A percentile compares a stretch with the other conserved stretches of the same genome.
Conservation (phyloP, 495 filamentous ascomycete species). For the Xylaria scruposa region DNA sequence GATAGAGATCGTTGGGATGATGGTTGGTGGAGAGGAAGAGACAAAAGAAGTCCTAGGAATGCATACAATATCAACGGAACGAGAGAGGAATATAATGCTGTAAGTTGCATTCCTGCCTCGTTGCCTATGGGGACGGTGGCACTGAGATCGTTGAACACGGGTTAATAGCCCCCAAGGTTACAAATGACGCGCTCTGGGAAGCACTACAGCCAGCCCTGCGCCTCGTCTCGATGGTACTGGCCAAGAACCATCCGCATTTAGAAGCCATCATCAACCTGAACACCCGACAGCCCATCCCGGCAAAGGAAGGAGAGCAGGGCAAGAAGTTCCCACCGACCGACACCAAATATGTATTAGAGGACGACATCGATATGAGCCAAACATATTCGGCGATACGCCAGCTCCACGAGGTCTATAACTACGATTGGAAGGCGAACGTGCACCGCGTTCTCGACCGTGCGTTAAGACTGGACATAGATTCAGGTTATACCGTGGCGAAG, state of each 20-base stretch:
- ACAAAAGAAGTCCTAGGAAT: conserved; percentile 19
- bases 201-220: conserved; percentile 45
- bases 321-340: background rate
- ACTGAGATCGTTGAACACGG: background rate
- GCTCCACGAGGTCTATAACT: conserved; percentile 17
- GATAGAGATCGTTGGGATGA: conserved; percentile 11
- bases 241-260: conserved; percentile 29
- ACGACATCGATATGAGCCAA: conserved; percentile 11
- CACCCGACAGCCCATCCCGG: conserved; percentile 24
- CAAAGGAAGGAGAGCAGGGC: background rate
- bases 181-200: conserved; percentile 40
- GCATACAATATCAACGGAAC: conserved; percentile 40
- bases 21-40: conserved; percentile 8
- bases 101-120: conserved; percentile 25
- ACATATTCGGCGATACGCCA: conserved; percentile 8
- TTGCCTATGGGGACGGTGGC: background rate
- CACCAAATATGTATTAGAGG: conserved; percentile 17
- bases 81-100: conserved; percentile 34
- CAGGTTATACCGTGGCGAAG: background rate
- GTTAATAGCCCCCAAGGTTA: conserved; percentile 24
- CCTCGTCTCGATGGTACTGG: conserved; percentile 36
- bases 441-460: background rate
- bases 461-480: conserved; percentile 23
- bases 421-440: conserved; percentile 26
- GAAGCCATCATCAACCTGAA: conserved; percentile 32